Evolutionary conservation across 805 yeast species (phyloP).

Genomic region (Candida tammaniensis): DNA sequence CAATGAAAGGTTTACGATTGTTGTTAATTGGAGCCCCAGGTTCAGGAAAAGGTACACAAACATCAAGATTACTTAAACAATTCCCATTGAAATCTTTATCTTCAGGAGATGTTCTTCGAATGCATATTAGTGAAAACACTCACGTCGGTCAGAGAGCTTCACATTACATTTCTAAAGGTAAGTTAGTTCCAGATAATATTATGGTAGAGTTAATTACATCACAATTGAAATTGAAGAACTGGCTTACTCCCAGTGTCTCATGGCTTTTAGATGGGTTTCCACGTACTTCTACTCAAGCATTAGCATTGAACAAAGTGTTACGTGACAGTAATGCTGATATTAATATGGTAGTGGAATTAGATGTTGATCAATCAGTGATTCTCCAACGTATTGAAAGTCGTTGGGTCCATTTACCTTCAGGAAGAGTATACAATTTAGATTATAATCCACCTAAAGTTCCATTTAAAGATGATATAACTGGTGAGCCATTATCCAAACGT

Average conservation of each 20-base stretch:
- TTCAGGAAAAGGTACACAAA: conserved; percentile 90
- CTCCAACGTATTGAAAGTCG: conserved; percentile 78
- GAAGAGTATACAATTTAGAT: conserved; percentile 79
- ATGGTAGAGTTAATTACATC: conserved; percentile 58
- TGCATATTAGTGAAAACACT: conserved; percentile 56
- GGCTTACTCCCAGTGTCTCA: conserved; percentile 44
- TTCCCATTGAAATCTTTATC: conserved; percentile 64
- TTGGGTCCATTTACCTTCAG: conserved; percentile 82
- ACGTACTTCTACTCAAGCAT: conserved; percentile 73
- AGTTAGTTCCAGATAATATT: conserved; percentile 67
- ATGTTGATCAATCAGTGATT: conserved; percentile 84
- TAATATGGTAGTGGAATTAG: conserved; percentile 79
- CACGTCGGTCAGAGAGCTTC: conserved; percentile 58
- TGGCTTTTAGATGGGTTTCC: conserved; percentile 95
- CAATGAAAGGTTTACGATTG: conserved; percentile 51
- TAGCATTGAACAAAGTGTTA: conserved; percentile 48
- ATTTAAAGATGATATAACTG: conserved; percentile 84
- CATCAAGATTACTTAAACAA: conserved; percentile 56
- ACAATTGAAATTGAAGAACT: conserved; percentile 42
- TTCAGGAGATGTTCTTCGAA: conserved; percentile 80
- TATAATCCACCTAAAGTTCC: conserved; percentile 87
- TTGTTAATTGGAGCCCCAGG: conserved; percentile 93
- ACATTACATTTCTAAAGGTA: conserved; percentile 56
- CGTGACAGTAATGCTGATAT: conserved; percentile 38
- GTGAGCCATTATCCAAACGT: conserved; percentile 78